Evolutionary conservation across 805 yeast species (phyloP), one percentile per base, ranked within the genome.

Genomic region (Kodamaea leandrae): DNA sequence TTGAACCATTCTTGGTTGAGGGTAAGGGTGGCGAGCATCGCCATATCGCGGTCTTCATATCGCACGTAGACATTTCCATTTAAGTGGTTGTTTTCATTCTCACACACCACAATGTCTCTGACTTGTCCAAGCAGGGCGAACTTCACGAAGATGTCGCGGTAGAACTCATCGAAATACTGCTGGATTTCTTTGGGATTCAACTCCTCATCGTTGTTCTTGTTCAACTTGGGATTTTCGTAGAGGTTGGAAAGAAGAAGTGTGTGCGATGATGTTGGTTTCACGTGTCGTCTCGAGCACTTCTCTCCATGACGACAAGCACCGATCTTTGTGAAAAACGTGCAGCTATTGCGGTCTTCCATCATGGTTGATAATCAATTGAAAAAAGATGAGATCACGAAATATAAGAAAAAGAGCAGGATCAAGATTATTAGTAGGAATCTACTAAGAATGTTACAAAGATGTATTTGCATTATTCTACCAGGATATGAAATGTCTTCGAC

Each of bases 261-360:
- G 41, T 71, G 68, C 1, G 95, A 83, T 29, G 68, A 60, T 6
- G 68, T 60, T 1, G 96, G 96, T 50, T 75, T 75, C 15, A 75
- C 68, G 59, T 89, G 90, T 42, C 73, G 74, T 52, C 91, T 70
- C 6, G 88, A 80, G 54, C 98, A 90, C 52, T 82, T 83, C 44
- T 82, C 89, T 0, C 96, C 96, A 59, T 90, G 96, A 45, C 96
- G 72, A 54, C 98, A 90, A 0, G 96, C 95, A 0, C 98, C 98
- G 21, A 88, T 86, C 57, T 83, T 86, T 47, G 74, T 70, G 56
- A 81, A 88, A 57, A 89, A 89, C 27, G 78, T 67, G 49, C 83
- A 77, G 26, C n/a, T n/a, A n/a, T n/a, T n/a, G n/a, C n/a, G n/a
- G n/a, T 25, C 18, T 30, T 30, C 33, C n/a, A 30, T 18, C 32